Evolutionary conservation across 306 rosid species (phyloP), one percentile per base, ranked within the genome.

Genomic region (Morella rubra): DNA sequence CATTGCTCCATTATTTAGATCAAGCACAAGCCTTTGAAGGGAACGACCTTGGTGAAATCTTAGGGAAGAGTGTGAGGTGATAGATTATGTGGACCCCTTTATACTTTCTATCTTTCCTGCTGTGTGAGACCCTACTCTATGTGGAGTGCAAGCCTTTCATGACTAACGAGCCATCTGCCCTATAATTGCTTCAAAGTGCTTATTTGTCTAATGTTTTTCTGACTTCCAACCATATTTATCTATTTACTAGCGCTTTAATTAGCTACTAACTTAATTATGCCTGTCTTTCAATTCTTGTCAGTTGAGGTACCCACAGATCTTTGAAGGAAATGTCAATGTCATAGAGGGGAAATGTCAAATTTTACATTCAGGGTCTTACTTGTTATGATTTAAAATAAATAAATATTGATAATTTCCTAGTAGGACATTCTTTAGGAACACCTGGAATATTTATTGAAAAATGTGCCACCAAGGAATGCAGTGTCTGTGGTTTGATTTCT

Each of bases 101-200:
- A 9, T 12, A 27, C 9, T 50, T 41, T 47, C 73, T 47, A 55
- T 81, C 50, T 55, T 73, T 67, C 37, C 67, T 50, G 59, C 73
- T 44, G 51, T 67, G 76, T 18, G 18, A 52, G 18, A 52, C 15
- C 58, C 58, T 52, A 12, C 58, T 52, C 41, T 60, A 12, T 60
- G 44, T 11, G 16, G 5, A 60, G 27, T 60, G 67, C 66, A 24
- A 60, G 44, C 19, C 68, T 61, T 32, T 61, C 8, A 22, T 27
- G 68, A 61, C 68, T 32, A 32, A 60, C n/a, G 32, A 10, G 19
- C 44, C 32, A 13, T 61, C 19, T 61, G 44, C 9, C 44, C 68
- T 37, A 61, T 61, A 27, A 32, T 61, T 11, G 32, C 13, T 27
- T 61, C 32, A 37, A 32, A 22, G 18, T 61, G 68, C 55, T 12